These are phyloP conservation scores for Platanthera zijinensis DNA, from an alignment of 106 monocot species.

Conservation along the genomic window DNA sequence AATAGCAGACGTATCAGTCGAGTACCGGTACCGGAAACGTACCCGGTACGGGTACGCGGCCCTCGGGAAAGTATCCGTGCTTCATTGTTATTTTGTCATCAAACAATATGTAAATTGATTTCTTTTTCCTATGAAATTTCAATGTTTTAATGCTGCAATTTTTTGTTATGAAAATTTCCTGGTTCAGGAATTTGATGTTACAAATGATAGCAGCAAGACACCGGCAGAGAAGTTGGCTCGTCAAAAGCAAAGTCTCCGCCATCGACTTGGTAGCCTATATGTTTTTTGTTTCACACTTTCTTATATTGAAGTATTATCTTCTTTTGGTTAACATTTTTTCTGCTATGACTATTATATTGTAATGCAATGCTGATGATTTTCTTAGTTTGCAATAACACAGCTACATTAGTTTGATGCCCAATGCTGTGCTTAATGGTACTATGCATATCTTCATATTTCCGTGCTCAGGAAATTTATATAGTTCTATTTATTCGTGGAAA, in stretches of 20 bases:
- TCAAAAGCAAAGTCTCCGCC: constrained; percentile 88
- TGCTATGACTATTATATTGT: not conserved
- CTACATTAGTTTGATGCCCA: not conserved
- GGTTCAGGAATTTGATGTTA: constrained; percentile 79
- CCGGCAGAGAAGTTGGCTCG: constrained; percentile 76
- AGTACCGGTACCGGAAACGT: too few species aligned
- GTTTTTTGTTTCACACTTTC: not conserved
- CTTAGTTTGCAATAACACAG: not conserved
- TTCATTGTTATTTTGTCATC: not conserved
- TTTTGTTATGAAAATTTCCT: not conserved
- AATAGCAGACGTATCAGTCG: too few species aligned
- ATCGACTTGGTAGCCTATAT: constrained; percentile 60
- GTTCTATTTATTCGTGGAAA: too few species aligned
- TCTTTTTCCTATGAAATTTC: not conserved
- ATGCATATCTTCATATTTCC: too few species aligned
- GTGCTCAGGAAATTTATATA: too few species aligned
- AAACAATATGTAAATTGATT: not conserved
- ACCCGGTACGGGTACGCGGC: too few species aligned
- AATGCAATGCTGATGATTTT: not conserved
- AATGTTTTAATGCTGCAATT: not conserved
- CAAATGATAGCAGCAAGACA: constrained; percentile 65
- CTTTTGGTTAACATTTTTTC: constrained; percentile 4
- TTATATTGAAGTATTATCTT: not conserved
- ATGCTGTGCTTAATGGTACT: too few species aligned
- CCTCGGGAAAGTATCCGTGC: not conserved